Base-by-base conservation (phyloP, 192 early-diverging fungal genomes). In the Podila clonocystis region DNA sequence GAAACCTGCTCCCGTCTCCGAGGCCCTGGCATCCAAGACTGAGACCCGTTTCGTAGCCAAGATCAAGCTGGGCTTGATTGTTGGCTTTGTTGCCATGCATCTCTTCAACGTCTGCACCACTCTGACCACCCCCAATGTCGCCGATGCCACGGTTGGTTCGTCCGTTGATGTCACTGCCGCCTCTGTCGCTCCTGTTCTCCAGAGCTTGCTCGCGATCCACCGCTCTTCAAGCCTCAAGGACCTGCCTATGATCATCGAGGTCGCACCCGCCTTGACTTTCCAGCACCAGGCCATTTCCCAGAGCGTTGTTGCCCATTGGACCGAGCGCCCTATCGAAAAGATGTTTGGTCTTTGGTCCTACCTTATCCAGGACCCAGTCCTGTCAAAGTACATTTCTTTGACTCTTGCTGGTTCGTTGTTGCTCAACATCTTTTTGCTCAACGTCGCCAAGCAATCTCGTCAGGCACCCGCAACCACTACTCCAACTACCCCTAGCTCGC, bases 71-170 rank as follows among this genome's bases (percentile, higher is more conserved):
- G 71, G 89, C 19, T 75, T 92, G 79, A 91, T 92, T 58, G 75
- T 89, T 19, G 89, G 91, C 26, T 91, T 92, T 69, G 82, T 91
- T 20, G 82, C 85, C 20, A 88, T 92, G 86, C 89, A 92, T 69
- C 68, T 91, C 29, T 87, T 91, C 73, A 88, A 89, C 58, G 69
- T 91, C 59, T 87, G 87, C 65, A 87, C 86, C 31, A 87, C 91
- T n/a, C 72, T 91, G 33, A 85, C 84, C 26, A 70, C 65, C 13
- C n/a, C 65, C 6, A 38, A 50, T 38, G 24, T 19, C 7, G 45
- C 38, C 8, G 55, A 59, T 11, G 12, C 52, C 34, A 33, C 70
- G 20, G 9, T 34, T 30, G 65, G 71, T 31, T 63, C 80, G 11
- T 66, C 79, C 28, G 86, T 87, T 22, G 73, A 85, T 67, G 71